phyloP scores from a whole-genome alignment of 2,329 filamentous ascomycete species.

The Pezicula rhizophila region DNA sequence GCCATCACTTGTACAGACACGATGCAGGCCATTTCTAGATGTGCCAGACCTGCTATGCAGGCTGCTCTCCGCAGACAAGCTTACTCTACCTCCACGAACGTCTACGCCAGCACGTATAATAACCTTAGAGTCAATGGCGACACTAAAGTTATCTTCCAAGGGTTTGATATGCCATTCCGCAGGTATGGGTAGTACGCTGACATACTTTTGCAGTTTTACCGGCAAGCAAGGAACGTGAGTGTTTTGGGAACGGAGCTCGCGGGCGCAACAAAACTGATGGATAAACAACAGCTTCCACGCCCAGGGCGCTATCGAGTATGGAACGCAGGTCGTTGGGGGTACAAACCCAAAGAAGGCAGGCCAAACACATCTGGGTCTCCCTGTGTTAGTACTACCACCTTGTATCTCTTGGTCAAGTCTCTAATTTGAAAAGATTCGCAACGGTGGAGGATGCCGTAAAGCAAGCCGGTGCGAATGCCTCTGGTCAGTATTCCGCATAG shows the following conservation, averaged over 20 bases:
- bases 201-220: constrained; percentile 46
- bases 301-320: constrained; percentile 96
- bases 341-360: constrained; percentile 99
- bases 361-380: constrained; percentile 78
- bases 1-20: constrained; percentile 33
- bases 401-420: no score
- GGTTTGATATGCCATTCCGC: constrained; percentile 38
- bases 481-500: constrained; percentile 34
- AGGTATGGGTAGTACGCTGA: no score
- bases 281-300: constrained; percentile 75
- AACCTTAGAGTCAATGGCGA: constrained; percentile 91
- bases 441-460: constrained; percentile 84
- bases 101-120: constrained; percentile 66
- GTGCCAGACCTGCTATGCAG: constrained; percentile 60
- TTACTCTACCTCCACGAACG: constrained; percentile 67
- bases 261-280: constrained; percentile 25
- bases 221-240: constrained; percentile 92
- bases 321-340: constrained; percentile 95
- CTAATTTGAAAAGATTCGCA: constrained; percentile 41
- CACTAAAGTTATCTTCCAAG: constrained; percentile 94
- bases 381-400: constrained; percentile 52
- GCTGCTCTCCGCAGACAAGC: constrained; percentile 63
- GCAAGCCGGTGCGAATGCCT: constrained; percentile 83
- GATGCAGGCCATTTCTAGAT: constrained; percentile 84
- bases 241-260: constrained; percentile 1